A percentile compares a stretch with the other conserved stretches of the same genome.
Conservation (phyloP, 345 rosid species). For the Pugionium dolabratum region DNA sequence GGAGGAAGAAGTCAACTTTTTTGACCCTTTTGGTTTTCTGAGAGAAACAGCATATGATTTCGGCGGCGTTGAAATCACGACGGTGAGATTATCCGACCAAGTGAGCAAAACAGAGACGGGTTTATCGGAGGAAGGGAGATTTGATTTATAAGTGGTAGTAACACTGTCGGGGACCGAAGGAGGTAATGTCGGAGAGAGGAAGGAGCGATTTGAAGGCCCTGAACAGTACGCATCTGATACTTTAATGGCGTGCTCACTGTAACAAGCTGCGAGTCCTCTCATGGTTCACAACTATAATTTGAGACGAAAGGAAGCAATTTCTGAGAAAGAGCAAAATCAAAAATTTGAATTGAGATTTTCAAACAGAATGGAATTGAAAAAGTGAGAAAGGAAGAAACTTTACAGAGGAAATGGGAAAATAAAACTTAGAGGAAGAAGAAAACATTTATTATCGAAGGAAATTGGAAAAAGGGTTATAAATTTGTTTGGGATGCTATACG, state of each 20-base stretch:
- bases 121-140: conserved; percentile 45
- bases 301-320: too few species aligned
- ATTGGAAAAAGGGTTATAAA: not conserved
- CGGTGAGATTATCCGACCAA: conserved; percentile 55
- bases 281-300: conserved; percentile 30
- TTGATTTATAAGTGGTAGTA: conserved; percentile 55
- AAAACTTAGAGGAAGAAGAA: not conserved
- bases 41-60: conserved; percentile 41
- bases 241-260: conserved; percentile 77
- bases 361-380: conserved; percentile 13
- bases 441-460: conserved; percentile 4
- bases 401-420: not conserved
- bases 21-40: conserved; percentile 50
- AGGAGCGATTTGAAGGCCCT: conserved; percentile 60
- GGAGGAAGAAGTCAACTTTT: conserved; percentile 50
- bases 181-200: conserved; percentile 50
- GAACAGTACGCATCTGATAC: conserved; percentile 87
- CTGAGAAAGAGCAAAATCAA: too few species aligned
- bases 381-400: conserved; percentile 19
- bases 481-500: conserved; percentile 32
- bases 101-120: conserved; percentile 53
- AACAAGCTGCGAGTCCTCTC: conserved; percentile 78
- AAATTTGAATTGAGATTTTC: too few species aligned
- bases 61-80: conserved; percentile 41
- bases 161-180: conserved; percentile 59